Base-by-base conservation (phyloP, 306 rosid species). In the Prunus mira region DNA sequence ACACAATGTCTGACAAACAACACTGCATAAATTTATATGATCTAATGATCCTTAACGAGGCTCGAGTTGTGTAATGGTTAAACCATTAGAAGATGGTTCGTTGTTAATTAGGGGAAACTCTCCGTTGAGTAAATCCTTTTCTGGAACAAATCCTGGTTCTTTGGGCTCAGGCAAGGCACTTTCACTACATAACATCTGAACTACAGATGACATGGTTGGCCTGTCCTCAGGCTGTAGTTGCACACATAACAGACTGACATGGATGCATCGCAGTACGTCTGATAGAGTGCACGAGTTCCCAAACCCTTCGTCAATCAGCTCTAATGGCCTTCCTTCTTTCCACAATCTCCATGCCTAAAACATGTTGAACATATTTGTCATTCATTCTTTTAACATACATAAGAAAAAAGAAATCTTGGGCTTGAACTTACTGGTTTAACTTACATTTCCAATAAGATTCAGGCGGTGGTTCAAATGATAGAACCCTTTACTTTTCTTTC, bases 291-390 rank as follows among this genome's bases (percentile, higher is more conserved):
- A 67, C 0, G 90, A 65, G 1, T 71, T 73, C n/a, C 20, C 66
- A 0, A 90, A 11, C 54, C 46, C 67, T 69, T 80, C 55, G 34
- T 90, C 83, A 15, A 90, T 22, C 58, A 90, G 19, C 15, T 86
- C 89, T 77, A 76, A 20, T 5, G 84, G 78, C 19, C 56, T 78
- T 0, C 81, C 88, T 47, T 71, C 83, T 66, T 82, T 86, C 93
- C 87, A 86, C 13, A 86, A 41, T 45, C 30, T 78, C 91, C 93
- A 88, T 14, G 91, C 93, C 93, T 86, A 78, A 52, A n/a, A 49
- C 54, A 38, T 24, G 56, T 34, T 28, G 10, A 41, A 13, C 27
- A n/a, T 24, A 69, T 17, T 62, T 13, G 6, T 41, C 62, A 69
- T 17, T 38, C 4, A 12, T 55, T 66, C 32, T 56, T 28, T 69